phyloP scores from a whole-genome alignment of 345 rosid species.

The Melastoma malabathricum region DNA sequence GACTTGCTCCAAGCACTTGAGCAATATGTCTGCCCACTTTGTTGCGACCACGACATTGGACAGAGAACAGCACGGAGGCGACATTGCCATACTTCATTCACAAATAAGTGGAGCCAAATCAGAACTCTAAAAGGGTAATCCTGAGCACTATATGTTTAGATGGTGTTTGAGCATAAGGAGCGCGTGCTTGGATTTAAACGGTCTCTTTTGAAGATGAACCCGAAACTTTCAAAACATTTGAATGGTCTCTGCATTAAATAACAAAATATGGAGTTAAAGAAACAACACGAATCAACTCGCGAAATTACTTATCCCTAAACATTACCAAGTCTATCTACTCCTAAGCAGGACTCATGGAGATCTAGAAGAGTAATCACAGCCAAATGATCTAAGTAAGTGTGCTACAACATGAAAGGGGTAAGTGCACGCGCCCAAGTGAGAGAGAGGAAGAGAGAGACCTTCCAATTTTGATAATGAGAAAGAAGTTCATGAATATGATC shows the following conservation, averaged over 20 bases:
- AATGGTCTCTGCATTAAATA: conserved; percentile 27
- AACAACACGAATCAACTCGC: neutral
- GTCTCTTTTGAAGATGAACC: conserved; percentile 29
- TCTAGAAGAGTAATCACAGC: neutral
- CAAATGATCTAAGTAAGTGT: neutral
- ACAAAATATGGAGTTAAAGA: neutral
- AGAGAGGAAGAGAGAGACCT: conserved; percentile 30
- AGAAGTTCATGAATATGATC: conserved; percentile 32
- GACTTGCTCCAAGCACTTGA: too few relatives aligned
- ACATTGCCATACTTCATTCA: too few relatives aligned
- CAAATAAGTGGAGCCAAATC: neutral
- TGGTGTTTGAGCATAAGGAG: conserved; percentile 35
- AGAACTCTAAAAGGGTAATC: neutral
- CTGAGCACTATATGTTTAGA: conserved; percentile 11
- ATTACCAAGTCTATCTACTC: too few relatives aligned
- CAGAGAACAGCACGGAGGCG: too few relatives aligned
- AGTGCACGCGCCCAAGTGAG: neutral
- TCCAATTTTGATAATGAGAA: conserved; percentile 32
- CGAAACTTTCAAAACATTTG: conserved; percentile 34
- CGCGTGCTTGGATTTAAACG: conserved; percentile 38
- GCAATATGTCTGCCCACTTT: too few relatives aligned
- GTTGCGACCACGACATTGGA: too few relatives aligned
- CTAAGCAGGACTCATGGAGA: neutral
- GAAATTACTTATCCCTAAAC: too few relatives aligned
- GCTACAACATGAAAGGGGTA: neutral